phyloP scores from a whole-genome alignment of 106 monocot genomes.

The Dendrobium huoshanense region DNA sequence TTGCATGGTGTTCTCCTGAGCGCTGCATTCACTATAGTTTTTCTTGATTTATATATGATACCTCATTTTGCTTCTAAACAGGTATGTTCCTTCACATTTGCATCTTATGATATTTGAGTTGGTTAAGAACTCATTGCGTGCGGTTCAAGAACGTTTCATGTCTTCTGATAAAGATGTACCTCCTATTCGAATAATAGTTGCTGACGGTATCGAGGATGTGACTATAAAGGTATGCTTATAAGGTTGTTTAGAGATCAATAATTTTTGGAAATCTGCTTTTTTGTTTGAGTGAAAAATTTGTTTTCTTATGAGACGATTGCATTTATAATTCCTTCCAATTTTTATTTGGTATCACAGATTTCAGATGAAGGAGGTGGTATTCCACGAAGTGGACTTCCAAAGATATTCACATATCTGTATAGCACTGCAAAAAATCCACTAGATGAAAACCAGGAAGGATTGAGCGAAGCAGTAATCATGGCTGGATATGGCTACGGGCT shows the following conservation, averaged over 20 bases:
- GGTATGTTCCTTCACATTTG: slow-evolving; percentile 92
- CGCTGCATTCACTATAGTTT: not conserved
- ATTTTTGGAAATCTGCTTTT: not conserved
- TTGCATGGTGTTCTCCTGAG: not conserved
- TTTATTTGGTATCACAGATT: slow-evolving; percentile 31
- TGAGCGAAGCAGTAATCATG: slow-evolving; percentile 56
- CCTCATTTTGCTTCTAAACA: slow-evolving; percentile 14
- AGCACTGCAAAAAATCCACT: slow-evolving; percentile 81
- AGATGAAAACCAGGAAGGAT: slow-evolving; percentile 42
- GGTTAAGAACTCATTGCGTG: slow-evolving; percentile 95
- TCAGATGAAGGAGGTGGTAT: slow-evolving; percentile 99
- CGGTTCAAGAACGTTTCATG: slow-evolving; percentile 89
- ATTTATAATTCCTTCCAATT: not conserved
- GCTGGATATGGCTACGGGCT: slow-evolving; percentile 96
- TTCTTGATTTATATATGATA: not conserved
- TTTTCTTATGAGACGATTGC: not conserved
- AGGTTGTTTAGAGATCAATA: not conserved
- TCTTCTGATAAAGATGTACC: slow-evolving; percentile 75
- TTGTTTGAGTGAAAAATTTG: not conserved
- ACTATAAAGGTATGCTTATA: slow-evolving; percentile 73
- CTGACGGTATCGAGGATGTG: slow-evolving; percentile 96
- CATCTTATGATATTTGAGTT: slow-evolving; percentile 98
- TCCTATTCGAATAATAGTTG: slow-evolving; percentile 89
- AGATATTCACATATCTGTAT: slow-evolving; percentile 91
- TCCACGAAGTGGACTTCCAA: slow-evolving; percentile 86